phyloP scores from a whole-genome alignment of 1,284 basidiomycete species.

The Cutaneotrichosporon dermatis region DNA sequence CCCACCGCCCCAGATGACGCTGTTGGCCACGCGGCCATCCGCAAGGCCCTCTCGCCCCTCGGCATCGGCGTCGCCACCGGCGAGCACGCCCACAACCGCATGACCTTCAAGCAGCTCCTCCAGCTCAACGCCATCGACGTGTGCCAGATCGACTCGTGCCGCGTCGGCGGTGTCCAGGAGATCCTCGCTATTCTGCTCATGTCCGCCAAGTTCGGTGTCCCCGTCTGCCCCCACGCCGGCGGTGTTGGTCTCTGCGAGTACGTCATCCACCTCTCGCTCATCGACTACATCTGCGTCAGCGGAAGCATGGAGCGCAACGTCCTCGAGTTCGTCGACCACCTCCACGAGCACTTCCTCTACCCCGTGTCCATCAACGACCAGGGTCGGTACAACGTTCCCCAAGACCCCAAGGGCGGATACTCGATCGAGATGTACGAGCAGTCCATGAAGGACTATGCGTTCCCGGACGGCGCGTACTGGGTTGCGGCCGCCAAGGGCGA shows the following conservation, averaged over 20 bases:
- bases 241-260: conserved; percentile 82
- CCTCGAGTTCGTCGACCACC: conserved; percentile 65
- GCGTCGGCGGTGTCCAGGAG: conserved; percentile 88
- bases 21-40: conserved; percentile 56
- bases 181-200: conserved; percentile 88
- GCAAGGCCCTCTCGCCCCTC: conserved; percentile 63
- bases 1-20: conserved; percentile 87
- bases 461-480: conserved; percentile 52
- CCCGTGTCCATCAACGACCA: conserved; percentile 81
- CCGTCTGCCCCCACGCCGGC: conserved; percentile 91
- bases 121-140: conserved; percentile 92
- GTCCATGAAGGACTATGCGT: conserved; percentile 48
- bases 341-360: conserved; percentile 87
- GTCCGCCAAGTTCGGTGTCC: conserved; percentile 78
- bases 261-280: conserved; percentile 54
- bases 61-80: conserved; percentile 92
- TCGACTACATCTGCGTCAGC: conserved; percentile 88
- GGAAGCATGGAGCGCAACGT: conserved; percentile 83
- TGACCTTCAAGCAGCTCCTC: conserved; percentile 94
- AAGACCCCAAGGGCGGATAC: conserved; percentile 50
- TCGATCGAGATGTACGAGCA: conserved; percentile 50
- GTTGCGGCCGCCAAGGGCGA: conserved; percentile 38
- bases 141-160: conserved; percentile 92
- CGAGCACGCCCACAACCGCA: conserved; percentile 92
- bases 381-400: conserved; percentile 72